phyloP scores from a whole-genome alignment of 1,139 yeast species.

The Taphrina flavorubra region DNA sequence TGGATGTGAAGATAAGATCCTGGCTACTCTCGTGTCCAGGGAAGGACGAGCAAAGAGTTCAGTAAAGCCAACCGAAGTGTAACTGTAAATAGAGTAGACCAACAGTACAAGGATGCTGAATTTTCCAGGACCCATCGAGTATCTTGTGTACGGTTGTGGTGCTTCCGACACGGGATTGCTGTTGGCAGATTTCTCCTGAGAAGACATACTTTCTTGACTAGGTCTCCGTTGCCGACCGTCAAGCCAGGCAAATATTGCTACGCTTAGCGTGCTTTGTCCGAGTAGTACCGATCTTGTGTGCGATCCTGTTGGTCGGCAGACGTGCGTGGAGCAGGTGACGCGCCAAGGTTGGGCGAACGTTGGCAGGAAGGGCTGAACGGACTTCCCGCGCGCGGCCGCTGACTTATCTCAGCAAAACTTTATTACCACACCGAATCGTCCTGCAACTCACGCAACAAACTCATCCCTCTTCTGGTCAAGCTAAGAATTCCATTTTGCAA shows the following conservation, averaged over 20 bases:
- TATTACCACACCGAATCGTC: constrained; percentile 15
- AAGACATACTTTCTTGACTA: background rate
- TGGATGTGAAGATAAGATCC: constrained; percentile 49
- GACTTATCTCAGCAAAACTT: constrained; percentile 16
- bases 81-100: background rate
- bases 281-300: too few species aligned
- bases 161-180: background rate
- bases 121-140: background rate
- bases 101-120: constrained; percentile 7
- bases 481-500: too few species aligned
- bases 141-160: background rate
- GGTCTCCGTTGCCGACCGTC: background rate
- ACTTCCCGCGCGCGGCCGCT: constrained; percentile 3
- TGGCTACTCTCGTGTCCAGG: constrained; percentile 17
- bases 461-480: too few species aligned
- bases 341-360: background rate
- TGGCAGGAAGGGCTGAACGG: background rate
- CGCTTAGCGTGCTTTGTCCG: too few species aligned
- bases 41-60: background rate
- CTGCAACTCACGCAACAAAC: background rate
- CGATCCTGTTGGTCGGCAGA: too few species aligned
- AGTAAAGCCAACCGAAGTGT: background rate
- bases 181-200: background rate
- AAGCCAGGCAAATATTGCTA: too few species aligned
- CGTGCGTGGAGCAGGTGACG: too few species aligned